Evolutionary conservation across 2,329 filamentous ascomycete genomes (phyloP).

Genomic region (Cordyceps javanica): DNA sequence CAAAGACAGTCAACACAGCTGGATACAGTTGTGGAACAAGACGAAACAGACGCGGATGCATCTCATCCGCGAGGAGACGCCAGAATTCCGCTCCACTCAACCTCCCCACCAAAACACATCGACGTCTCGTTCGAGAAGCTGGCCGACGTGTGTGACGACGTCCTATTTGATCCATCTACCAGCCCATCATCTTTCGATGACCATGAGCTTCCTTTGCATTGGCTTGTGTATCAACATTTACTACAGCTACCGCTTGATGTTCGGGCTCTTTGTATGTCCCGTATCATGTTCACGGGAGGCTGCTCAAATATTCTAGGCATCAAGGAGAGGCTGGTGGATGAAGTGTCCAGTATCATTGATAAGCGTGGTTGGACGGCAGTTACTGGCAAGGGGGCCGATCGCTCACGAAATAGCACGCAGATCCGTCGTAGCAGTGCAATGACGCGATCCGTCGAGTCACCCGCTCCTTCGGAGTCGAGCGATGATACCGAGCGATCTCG

Average conservation of each 20-base stretch:
- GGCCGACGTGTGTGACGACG: constrained; percentile 66
- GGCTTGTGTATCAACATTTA: constrained; percentile 70
- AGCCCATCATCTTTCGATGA: constrained; percentile 65
- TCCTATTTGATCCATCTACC: constrained; percentile 60
- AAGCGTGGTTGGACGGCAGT: constrained; percentile 72
- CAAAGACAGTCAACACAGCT: constrained; percentile 33
- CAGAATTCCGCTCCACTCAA: constrained; percentile 41
- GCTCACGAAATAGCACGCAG: constrained; percentile 41
- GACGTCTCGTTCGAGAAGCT: constrained; percentile 64
- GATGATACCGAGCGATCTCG: constrained; percentile 19
- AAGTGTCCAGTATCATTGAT: constrained; percentile 62
- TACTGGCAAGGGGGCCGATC: constrained; percentile 59
- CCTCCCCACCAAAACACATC: constrained; percentile 46
- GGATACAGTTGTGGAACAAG: constrained; percentile 51
- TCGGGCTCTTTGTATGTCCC: constrained; percentile 77
- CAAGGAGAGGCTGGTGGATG: constrained; percentile 68
- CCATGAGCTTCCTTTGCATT: constrained; percentile 72
- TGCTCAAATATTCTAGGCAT: constrained; percentile 74
- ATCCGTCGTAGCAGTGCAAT: constrained; percentile 28
- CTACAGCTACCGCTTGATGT: constrained; percentile 74
- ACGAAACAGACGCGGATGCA: constrained; percentile 40
- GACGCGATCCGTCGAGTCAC: constrained; percentile 10
- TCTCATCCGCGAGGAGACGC: constrained; percentile 17
- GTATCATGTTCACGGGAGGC: constrained; percentile 80
- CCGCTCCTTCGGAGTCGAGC: constrained; percentile 19